Evolutionary conservation across 2,329 filamentous ascomycete species (phyloP), one percentile per base, ranked within the genome.

Genomic region (Aspergillus alliaceus): DNA sequence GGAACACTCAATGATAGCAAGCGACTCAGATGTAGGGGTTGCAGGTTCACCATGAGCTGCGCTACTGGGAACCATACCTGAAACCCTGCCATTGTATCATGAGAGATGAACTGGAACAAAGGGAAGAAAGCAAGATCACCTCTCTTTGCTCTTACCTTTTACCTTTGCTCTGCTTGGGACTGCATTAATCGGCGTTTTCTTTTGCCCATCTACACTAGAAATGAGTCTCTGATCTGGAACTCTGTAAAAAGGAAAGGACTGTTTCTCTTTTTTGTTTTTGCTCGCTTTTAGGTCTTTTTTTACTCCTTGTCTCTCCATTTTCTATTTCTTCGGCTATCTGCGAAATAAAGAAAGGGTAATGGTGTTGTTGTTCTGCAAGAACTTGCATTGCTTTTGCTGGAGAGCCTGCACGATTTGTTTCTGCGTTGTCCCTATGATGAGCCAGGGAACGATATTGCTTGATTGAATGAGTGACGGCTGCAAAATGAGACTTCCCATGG

Each of bases 21-120:
- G 73, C 54, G 75, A 77, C 59, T 77, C 75, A 3, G 75, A 77
- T 29, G 65, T 74, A 61, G 75, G 74, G 18, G 54, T 76, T 24
- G 66, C 66, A 25, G 71, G 69, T 18, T 72, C 73, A 46, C 75
- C 75, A 34, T 77, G 59, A 68, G 53, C 14, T 31, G 37, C 52
- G 24, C 42, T 14, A 24, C 22, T 14, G 29, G 32, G 25, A 40
- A 27, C 40, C 20, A 32, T 14, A 46, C 25, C 24, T 49, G 53
- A 51, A 49, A 51, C 50, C 39, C 53, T 42, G 51, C 56, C 47
- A 61, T 62, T 60, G 44, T 58, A 66, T 64, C 64, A 65, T 60
- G 62, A 68, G 64, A 65, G 59, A 67, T 54, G 65, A 68, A 56
- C 62, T 64, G 59, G 66, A 60, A 60, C 65, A 47, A 48, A 62